These are phyloP conservation scores for Ilyonectria destructans DNA, from an alignment of 2,329 filamentous ascomycete species.

Conservation along the genomic window DNA sequence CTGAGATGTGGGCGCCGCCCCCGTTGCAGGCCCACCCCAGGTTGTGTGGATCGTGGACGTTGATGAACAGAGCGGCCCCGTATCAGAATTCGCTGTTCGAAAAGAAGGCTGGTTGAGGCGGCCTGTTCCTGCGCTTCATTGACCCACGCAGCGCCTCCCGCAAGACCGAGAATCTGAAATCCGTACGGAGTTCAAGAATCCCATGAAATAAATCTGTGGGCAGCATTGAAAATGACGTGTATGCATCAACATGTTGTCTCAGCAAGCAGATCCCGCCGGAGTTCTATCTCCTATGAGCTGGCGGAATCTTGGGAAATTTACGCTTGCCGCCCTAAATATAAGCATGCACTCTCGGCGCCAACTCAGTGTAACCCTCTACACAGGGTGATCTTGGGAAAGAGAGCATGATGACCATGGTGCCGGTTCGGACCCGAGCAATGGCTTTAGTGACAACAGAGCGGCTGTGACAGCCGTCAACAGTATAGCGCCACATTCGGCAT, in stretches of 20 bases:
- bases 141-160: conserved; percentile 3
- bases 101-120: conserved; percentile 19
- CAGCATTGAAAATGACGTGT: background rate
- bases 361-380: conserved; percentile 24
- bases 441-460: conserved; percentile 3
- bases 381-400: conserved; percentile 4
- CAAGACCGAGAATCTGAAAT: background rate
- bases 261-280: background rate
- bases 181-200: background rate
- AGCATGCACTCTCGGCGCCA: conserved; percentile 18
- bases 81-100: conserved; percentile 24
- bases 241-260: background rate
- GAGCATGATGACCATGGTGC: conserved; percentile 10
- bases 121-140: conserved; percentile 4
- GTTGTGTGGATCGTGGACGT: conserved; percentile 31
- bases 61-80: conserved; percentile 12
- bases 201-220: background rate
- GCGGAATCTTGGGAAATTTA: conserved; percentile 10
- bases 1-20: conserved; percentile 46
- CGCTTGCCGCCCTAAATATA: conserved; percentile 19
- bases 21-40: conserved; percentile 15
- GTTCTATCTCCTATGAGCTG: background rate
- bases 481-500: conserved; percentile 12
- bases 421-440: background rate
- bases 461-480: conserved; percentile 9